Conservation (phyloP, 2,329 filamentous ascomycete species). For the Cladosporium austrohemisphaericum region DNA sequence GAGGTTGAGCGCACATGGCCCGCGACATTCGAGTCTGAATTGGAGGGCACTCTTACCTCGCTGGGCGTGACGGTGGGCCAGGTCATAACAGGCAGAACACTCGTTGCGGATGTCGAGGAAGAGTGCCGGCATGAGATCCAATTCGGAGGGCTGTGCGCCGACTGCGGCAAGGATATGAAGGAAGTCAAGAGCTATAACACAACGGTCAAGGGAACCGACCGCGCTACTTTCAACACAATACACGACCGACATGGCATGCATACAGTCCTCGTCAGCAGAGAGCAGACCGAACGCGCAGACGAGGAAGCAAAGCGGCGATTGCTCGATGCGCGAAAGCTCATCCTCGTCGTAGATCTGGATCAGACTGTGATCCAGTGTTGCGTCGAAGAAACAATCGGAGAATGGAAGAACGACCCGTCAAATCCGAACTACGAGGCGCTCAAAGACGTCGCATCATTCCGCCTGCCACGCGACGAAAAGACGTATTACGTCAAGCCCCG, state of each 20-base stretch:
- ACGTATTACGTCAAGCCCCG: constrained; percentile 99
- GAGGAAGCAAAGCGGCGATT: constrained; percentile 81
- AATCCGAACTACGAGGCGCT: constrained; percentile 91
- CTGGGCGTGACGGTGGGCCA: constrained; percentile 71
- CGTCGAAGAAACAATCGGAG: constrained; percentile 90
- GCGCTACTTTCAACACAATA: constrained; percentile 90
- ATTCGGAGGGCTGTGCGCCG: constrained; percentile 82
- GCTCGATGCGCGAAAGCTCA: constrained; percentile 76
- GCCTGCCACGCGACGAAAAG: constrained; percentile 77
- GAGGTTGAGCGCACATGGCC: constrained; percentile 67
- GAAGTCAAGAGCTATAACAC: constrained; percentile 74
- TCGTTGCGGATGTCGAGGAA: constrained; percentile 77
- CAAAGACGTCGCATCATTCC: constrained; percentile 82
- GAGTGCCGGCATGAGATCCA: constrained; percentile 87
- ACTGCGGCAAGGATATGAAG: constrained; percentile 96
- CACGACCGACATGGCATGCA: constrained; percentile 69
- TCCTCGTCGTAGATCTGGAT: constrained; percentile 92
- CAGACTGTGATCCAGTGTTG: constrained; percentile 98
- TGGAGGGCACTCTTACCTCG: constrained; percentile 71
- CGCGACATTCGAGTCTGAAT: constrained; percentile 76
- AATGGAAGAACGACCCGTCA: constrained; percentile 84
- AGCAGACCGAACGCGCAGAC: constrained; percentile 76
- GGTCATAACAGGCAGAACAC: constrained; percentile 53
- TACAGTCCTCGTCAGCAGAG: constrained; percentile 76
- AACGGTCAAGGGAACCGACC: constrained; percentile 71